Evolutionary conservation across 1,284 basidiomycete species (phyloP).

Genomic region (Microbotryomycetes sp.): DNA sequence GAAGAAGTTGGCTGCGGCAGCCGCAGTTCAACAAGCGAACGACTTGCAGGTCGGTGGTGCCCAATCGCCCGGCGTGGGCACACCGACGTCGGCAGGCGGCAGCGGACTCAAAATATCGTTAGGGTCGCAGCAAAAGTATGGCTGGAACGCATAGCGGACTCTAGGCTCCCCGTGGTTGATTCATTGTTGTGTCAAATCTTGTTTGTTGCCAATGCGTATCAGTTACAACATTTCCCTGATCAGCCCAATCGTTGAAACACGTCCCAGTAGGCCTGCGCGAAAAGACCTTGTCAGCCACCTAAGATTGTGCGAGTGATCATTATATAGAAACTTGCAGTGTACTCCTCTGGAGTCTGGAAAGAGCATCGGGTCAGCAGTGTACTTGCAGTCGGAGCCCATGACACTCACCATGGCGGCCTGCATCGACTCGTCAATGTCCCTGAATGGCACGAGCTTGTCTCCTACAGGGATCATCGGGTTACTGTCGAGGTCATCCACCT

Average conservation of each 20-base stretch:
- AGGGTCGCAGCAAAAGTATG: neutral
- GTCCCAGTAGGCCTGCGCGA: neutral
- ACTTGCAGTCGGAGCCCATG: neutral
- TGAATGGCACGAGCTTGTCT: slow-evolving; percentile 16
- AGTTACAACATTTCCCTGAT: neutral
- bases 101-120: neutral
- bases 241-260: neutral
- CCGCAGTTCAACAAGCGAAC: neutral
- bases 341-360: neutral
- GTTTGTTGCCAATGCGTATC: neutral
- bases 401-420: neutral
- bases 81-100: no score
- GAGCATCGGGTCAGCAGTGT: neutral
- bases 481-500: neutral
- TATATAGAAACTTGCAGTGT: neutral
- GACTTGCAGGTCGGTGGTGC: slow-evolving; percentile 10
- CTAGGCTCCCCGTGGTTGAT: neutral
- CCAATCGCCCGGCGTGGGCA: neutral
- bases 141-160: neutral
- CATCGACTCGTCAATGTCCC: neutral
- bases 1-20: slow-evolving; percentile 4
- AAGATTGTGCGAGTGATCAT: no score
- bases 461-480: slow-evolving; percentile 22
- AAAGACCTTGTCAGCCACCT: neutral
- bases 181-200: neutral